phyloP scores from a whole-genome alignment of 2,329 filamentous ascomycete species.

The Penicillium capsulatum region DNA sequence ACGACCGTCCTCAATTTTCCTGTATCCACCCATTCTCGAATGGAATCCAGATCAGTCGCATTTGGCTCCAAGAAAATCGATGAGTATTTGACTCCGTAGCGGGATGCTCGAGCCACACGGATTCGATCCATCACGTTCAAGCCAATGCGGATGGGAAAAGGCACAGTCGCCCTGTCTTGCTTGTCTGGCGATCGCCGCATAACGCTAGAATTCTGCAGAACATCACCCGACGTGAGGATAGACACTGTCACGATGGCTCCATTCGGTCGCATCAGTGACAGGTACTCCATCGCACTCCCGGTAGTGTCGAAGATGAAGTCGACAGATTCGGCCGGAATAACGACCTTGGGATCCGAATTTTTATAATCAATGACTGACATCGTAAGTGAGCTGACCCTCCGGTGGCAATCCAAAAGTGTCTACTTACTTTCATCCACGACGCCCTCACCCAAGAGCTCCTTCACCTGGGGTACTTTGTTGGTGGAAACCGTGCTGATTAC shows the following conservation, averaged over 20 bases:
- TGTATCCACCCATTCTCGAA: slow-evolving; percentile 41
- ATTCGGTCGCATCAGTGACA: slow-evolving; percentile 42
- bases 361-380: slow-evolving; percentile 48
- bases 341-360: slow-evolving; percentile 37
- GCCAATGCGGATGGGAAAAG: slow-evolving; percentile 21
- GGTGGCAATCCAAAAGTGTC: background rate
- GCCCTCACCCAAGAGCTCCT: slow-evolving; percentile 40
- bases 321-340: slow-evolving; percentile 42
- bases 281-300: slow-evolving; percentile 36
- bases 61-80: slow-evolving; percentile 45
- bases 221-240: slow-evolving; percentile 31
- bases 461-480: slow-evolving; percentile 47
- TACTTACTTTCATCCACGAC: slow-evolving; percentile 43
- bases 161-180: slow-evolving; percentile 17
- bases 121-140: slow-evolving; percentile 34
- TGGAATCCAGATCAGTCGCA: slow-evolving; percentile 44
- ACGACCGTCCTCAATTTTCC: slow-evolving; percentile 46
- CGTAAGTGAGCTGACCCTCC: background rate
- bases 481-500: slow-evolving; percentile 53
- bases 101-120: slow-evolving; percentile 43
- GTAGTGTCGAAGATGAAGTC: slow-evolving; percentile 52
- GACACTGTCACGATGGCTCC: slow-evolving; percentile 35
- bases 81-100: slow-evolving; percentile 44
- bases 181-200: slow-evolving; percentile 16
- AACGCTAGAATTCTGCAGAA: slow-evolving; percentile 29